Evolutionary conservation across 345 rosid genomes (phyloP), one percentile per base, ranked within the genome.

Genomic region (Dovyalis caffra): DNA sequence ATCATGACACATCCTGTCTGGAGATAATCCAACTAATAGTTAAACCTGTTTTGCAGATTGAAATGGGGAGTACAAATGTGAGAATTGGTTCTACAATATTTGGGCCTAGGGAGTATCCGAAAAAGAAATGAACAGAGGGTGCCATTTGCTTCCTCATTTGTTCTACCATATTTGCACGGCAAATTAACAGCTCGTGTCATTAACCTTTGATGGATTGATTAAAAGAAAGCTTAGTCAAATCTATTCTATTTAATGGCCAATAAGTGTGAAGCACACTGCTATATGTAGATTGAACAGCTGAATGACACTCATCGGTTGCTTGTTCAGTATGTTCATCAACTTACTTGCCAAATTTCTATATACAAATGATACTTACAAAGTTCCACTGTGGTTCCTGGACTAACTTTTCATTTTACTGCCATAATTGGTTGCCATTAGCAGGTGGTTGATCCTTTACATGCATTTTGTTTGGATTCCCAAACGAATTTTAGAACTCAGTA

Each of bases 61-160:
- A 91, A 87, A 74, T 89, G 87, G 97, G 99, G 70, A 93, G 99
- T 73, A 93, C 97, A 26, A 93, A 95, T 71, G 94, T 93, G 76
- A 91, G 98, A 76, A 80, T 93, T 26, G 98, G 99, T 72, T 95
- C 99, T 5, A 90, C 91, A 0, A 88, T 95, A 72, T 95, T 95
- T 47, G 98, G 98, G 64, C 85, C 97, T 4, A 89, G 98, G 86
- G 98, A 93, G 84, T 91, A 93, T 84, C 85, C 90, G 0, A 88
- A 89, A 79, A 91, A 90, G 66, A 82, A 80, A 1, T 84, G 77
- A 75, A 71, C 53, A 68, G 15, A 63, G 45, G 11, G 16, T 34
- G 33, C n/a, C 9, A 8, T 20, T 34, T 32, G 56, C 69, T 47
- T 23, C 57, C 49, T n/a, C 4, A 6, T 60, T 28, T 28, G 10